Conservation (phyloP, 768 basidiomycete species). For the Serendipita sp. region DNA sequence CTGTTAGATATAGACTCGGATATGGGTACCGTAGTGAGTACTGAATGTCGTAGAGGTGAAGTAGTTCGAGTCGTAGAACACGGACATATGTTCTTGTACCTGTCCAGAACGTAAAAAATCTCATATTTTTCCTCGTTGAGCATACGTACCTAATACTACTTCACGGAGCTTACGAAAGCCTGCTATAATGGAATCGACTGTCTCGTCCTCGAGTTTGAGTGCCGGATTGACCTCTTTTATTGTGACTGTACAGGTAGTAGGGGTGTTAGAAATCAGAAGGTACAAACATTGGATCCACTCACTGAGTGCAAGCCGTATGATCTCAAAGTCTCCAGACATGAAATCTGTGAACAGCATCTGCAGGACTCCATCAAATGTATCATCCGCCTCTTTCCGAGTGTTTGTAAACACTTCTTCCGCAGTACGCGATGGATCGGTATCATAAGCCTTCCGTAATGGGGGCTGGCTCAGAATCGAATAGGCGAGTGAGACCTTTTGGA, state of each 20-base stretch:
- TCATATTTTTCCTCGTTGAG: constrained; percentile 1
- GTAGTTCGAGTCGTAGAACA: constrained; percentile 53
- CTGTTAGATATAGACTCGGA: background rate
- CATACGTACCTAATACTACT: constrained; percentile 49
- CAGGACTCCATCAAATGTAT: constrained; percentile 63
- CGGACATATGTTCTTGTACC: constrained; percentile 65
- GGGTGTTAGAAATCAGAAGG: background rate
- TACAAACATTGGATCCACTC: constrained; percentile 17
- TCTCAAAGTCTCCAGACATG: constrained; percentile 74
- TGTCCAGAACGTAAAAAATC: constrained; percentile 18
- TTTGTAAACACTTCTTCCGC: constrained; percentile 41
- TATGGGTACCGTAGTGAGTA: constrained; percentile 39
- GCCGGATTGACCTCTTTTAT: constrained; percentile 70
- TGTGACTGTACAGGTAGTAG: constrained; percentile 32
- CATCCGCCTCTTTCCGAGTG: constrained; percentile 42
- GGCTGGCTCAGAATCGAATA: constrained; percentile 70
- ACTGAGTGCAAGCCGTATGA: constrained; percentile 64
- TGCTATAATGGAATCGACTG: constrained; percentile 58
- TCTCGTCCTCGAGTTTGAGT: constrained; percentile 60
- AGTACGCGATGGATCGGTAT: constrained; percentile 28
- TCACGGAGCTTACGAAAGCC: constrained; percentile 57
- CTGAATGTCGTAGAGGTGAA: constrained; percentile 70
- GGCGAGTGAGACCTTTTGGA: constrained; percentile 74
- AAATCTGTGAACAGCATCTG: constrained; percentile 67
- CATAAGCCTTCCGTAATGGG: constrained; percentile 50